Evolutionary conservation across 2,329 filamentous ascomycete genomes (phyloP).

Genomic region (Aspergillus persii): DNA sequence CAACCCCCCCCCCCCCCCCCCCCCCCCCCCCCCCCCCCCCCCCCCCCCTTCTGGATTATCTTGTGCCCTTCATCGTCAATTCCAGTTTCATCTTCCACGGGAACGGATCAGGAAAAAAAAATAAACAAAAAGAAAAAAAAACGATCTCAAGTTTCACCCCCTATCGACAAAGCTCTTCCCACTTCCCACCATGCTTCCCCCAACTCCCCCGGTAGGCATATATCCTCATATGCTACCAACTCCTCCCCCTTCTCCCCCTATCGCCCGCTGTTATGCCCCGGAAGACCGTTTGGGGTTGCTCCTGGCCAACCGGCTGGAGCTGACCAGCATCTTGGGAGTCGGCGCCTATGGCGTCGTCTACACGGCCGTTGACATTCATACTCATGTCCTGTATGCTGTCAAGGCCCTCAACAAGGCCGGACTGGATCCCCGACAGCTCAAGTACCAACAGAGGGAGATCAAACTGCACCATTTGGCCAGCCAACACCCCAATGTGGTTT

Average conservation of each 20-base stretch:
- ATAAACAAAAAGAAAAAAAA: not conserved
- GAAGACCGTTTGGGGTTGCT: conserved; percentile 84
- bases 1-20: too few relatives aligned
- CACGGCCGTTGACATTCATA: conserved; percentile 79
- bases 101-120: not conserved
- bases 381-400: conserved; percentile 81
- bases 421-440: conserved; percentile 79
- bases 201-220: conserved; percentile 30
- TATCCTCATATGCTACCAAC: conserved; percentile 47
- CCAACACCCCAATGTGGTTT: conserved; percentile 88
- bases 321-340: conserved; percentile 82
- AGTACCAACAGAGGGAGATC: conserved; percentile 92
- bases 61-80: not conserved
- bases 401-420: conserved; percentile 96
- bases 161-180: not conserved
- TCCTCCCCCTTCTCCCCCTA: conserved; percentile 45
- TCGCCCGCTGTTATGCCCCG: conserved; percentile 59
- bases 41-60: not conserved
- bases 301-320: conserved; percentile 76
- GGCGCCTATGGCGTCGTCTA: conserved; percentile 98
- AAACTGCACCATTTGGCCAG: conserved; percentile 86
- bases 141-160: not conserved
- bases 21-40: too few relatives aligned
- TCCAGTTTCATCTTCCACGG: not conserved
- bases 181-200: conserved; percentile 19